Evolutionary conservation across 257 asterid genomes (phyloP), one percentile per base, ranked within the genome.

Genomic region (Voacanga thouarsii): DNA sequence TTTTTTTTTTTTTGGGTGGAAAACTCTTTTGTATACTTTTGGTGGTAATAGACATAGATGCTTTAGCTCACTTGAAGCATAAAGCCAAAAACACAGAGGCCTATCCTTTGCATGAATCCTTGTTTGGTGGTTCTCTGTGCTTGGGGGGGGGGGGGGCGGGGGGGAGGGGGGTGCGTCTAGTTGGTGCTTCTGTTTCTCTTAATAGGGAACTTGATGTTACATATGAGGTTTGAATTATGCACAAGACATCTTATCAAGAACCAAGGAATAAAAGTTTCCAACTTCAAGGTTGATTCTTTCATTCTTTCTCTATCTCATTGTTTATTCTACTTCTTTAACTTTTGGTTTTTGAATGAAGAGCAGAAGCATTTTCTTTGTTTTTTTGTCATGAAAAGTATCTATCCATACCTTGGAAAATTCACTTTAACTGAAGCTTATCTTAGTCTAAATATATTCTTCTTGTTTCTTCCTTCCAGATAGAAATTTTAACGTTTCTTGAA

Each of bases 401-500:
- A 71, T 81, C 74, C 84, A 61, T 68, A 80, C 75, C 66, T 67
- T 77, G 82, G 71, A 56, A 79, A 59, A 56, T 79, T 77, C 78
- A 69, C 45, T 53, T 85, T 81, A 71, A 76, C 79, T 79, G 78
- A 82, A 86, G 85, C 85, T 51, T 85, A 85, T 85, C 85, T 74
- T 78, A 84, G 84, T 82, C 84, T 78, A 86, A 44, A 83, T 85
- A 82, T 86, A 85, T 86, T 87, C 89, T 80, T 80, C 78, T 74
- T 88, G 89, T 83, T 86, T 85, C 88, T 83, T 80, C 84, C 51
- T 80, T 77, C 43, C 67, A 71, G 79, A 75, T 75, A 71, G 81
- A 67, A 75, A 73, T 78, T 24, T 45, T 41, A 73, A 81, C 82
- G 75, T 74, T 74, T 57, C 69, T 76, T 69, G 77, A 84, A 80